Base-by-base conservation (phyloP, 495 filamentous ascomycete species). In the Podospora pseudocomata region DNA sequence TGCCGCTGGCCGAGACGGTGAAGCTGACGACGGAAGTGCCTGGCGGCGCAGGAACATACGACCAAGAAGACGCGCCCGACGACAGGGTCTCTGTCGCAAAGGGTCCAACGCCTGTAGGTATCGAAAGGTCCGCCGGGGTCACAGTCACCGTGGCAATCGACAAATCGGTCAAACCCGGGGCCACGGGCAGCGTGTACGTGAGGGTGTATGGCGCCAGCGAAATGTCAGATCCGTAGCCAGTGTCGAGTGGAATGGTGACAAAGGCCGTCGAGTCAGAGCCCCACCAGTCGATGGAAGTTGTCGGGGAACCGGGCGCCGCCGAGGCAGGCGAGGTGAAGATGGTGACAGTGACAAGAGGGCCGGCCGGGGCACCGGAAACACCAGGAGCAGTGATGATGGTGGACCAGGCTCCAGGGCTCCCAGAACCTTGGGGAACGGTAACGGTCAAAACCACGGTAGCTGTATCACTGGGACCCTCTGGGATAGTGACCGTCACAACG, bases 371-470 rank as follows among this genome's bases (percentile, higher is more conserved):
- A 26, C 55, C 55, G 23, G 55, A 26, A 20, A 26, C 13, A 5
- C 19, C 55, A 58, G 55, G 55, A 2, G 55, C 55, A 58, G 55
- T 58, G 55, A 58, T 58, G 55, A 58, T 58, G n/a, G 55, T 58
- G 23, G 55, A 58, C 55, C 55, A 58, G n/a, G 55, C n/a, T 58
- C 55, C 55, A 20, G 55, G 55, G n/a, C n/a, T 58, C 9, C 23
- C 55, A 1, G 55, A 58, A 5, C 55, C 55, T 20, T 19, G 55
- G 6, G 55, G 55, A 9, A 58, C n/a, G 4, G 55, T 58, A 5
- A 58, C 55, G n/a, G 55, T 58, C n/a, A 58, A 13, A 20, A 58
- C 55, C 15, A 26, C 55, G 6, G 55, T 58, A 5, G 55, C 55
- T 11, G 55, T 58, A 13, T 26, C 19, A 3, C 55, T 58, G 6